These are phyloP conservation scores for Dactylellina drechsleri DNA, from an alignment of 2,329 filamentous ascomycete genomes.

Conservation along the genomic window DNA sequence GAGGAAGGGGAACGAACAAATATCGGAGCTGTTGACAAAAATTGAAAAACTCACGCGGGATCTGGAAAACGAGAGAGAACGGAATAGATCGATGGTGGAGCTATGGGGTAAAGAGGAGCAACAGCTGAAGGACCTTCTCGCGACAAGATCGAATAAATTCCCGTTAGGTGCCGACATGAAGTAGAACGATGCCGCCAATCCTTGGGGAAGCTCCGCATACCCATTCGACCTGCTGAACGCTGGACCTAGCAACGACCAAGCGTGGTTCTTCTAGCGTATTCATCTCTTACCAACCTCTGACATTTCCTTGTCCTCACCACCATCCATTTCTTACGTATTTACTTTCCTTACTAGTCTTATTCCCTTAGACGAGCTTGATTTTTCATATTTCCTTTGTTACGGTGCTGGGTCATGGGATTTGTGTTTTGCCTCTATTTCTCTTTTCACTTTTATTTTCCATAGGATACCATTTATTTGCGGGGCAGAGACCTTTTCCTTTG, in stretches of 20 bases:
- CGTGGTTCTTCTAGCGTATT: background rate
- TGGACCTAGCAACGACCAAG: background rate
- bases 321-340: constrained; percentile 11
- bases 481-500: constrained; percentile 50
- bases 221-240: background rate
- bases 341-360: background rate
- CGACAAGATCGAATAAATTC: constrained; percentile 45
- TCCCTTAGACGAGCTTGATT: constrained; percentile 19
- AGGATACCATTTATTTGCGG: constrained; percentile 49
- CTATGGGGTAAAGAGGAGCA: constrained; percentile 50
- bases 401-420: constrained; percentile 52
- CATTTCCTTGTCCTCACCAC: background rate
- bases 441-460: constrained; percentile 11
- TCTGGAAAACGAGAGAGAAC: constrained; percentile 46
- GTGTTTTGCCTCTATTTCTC: background rate
- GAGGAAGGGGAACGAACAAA: constrained; percentile 44
- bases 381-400: constrained; percentile 43
- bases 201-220: background rate
- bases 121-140: constrained; percentile 42
- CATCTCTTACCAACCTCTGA: background rate
- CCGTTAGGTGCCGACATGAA: constrained; percentile 51
- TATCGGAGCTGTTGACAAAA: constrained; percentile 44
- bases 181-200: constrained; percentile 8
- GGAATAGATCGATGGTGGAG: constrained; percentile 44
- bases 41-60: constrained; percentile 51